Evolutionary conservation across 106 monocot species (phyloP).

Genomic region (Allium sativum): DNA sequence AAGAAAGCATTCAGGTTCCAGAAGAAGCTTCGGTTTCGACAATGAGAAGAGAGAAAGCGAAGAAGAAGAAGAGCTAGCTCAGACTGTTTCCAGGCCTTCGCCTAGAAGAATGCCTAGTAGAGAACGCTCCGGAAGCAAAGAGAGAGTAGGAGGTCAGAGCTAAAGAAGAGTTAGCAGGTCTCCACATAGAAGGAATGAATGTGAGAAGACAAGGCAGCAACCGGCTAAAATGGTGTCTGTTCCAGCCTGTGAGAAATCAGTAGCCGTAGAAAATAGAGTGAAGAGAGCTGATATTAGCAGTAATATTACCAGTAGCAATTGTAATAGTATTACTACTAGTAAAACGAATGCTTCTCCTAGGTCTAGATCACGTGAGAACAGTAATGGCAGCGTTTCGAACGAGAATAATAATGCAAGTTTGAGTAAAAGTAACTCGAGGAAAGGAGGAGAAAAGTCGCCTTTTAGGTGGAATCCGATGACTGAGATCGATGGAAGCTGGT

Average conservation of each 20-base stretch:
- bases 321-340: neutral
- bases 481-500: constrained; percentile 55
- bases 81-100: constrained; percentile 57
- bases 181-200: constrained; percentile 56
- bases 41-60: constrained; percentile 9
- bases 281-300: too few relatives aligned
- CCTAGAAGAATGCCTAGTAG: constrained; percentile 53
- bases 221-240: constrained; percentile 85
- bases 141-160: constrained; percentile 17
- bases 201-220: constrained; percentile 17
- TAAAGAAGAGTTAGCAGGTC: constrained; percentile 65
- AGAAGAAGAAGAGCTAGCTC: constrained; percentile 18
- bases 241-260: constrained; percentile 53
- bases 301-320: too few relatives aligned
- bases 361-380: constrained; percentile 20
- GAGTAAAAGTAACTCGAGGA: constrained; percentile 75
- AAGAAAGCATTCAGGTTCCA: constrained; percentile 49
- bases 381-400: constrained; percentile 10
- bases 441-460: constrained; percentile 80
- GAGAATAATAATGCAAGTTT: constrained; percentile 35
- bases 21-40: constrained; percentile 89
- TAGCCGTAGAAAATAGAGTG: too few relatives aligned
- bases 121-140: constrained; percentile 66
- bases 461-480: constrained; percentile 69
- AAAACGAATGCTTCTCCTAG: constrained; percentile 3